Evolutionary conservation across 352 stramenopile genomes (phyloP), one percentile per base, ranked within the genome.

Genomic region (Globisporangium middletonii): DNA sequence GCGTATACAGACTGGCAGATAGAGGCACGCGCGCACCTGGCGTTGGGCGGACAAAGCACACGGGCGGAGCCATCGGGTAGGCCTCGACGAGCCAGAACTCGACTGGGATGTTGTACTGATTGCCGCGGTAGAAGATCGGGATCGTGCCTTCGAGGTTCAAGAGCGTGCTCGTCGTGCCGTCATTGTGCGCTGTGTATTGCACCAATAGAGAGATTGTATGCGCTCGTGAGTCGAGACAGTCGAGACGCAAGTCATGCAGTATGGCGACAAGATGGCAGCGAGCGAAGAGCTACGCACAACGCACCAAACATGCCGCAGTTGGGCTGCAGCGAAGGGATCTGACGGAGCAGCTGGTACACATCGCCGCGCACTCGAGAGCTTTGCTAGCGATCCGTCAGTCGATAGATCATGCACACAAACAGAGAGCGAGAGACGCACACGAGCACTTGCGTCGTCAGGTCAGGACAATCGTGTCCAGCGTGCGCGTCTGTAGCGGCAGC

Each of bases 61-160:
- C 84, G 1, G 88, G 86, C 27, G 88, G 75, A 3, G 79, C 57
- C 60, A 89, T 70, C 0, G 88, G 88, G 67, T 96, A 96, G 33
- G 72, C 80, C 62, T 94, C 81, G 8, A 88, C 79, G 47, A 96
- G 73, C 88, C 88, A 96, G 44, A 96, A 86, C 65, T 92, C 81
- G 38, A 96, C 77, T 0, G 88, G 88, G 61, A 96, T 96, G 55
- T 96, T 96, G 77, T 96, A 96, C 63, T 95, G 86, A 58, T 89
- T 94, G 49, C 78, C 67, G 8, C 83, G 66, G 58, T 95, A 96
- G 67, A 94, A 95, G 59, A 96, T 96, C 12, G 86, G 85, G 66
- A 96, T 95, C n/a, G 88, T 96, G 46, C 88, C 88, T 45, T 88
- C 79, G 7, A 95, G 69, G 57, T 92, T 86, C 35, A 95, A 67